phyloP scores from a whole-genome alignment of 2,329 filamentous ascomycete species.

The Juglanconis oblonga region DNA sequence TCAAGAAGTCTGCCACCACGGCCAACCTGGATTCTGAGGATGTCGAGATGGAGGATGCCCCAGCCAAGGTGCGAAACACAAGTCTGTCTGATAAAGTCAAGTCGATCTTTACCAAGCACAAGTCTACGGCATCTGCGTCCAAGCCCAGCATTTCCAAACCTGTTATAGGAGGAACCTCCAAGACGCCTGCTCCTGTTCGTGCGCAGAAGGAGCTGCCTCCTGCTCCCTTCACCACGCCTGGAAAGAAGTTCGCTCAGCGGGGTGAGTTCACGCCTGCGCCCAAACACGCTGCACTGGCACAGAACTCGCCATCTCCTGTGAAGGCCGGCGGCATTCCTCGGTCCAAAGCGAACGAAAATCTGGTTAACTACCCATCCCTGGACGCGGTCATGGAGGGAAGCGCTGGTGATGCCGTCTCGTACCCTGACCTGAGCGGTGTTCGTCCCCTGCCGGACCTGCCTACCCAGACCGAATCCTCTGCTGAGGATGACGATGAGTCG shows the following conservation, averaged over 20 bases:
- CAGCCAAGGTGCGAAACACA: constrained; percentile 43
- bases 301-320: constrained; percentile 55
- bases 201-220: constrained; percentile 52
- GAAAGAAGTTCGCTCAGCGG: constrained; percentile 65
- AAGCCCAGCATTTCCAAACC: constrained; percentile 49
- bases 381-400: constrained; percentile 29
- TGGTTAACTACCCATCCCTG: constrained; percentile 31
- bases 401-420: constrained; percentile 38
- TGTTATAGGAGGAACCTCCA: constrained; percentile 33
- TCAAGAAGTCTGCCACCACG: constrained; percentile 51
- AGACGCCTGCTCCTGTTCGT: constrained; percentile 43
- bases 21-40: constrained; percentile 36
- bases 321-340: constrained; percentile 46
- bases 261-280: constrained; percentile 78
- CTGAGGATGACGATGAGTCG: constrained; percentile 1
- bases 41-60: constrained; percentile 31
- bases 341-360: constrained; percentile 35
- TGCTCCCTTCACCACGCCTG: constrained; percentile 61
- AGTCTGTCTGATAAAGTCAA: constrained; percentile 54
- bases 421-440: constrained; percentile 50
- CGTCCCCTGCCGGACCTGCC: constrained; percentile 26
- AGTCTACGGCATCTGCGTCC: constrained; percentile 34
- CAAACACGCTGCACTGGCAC: constrained; percentile 43
- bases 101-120: constrained; percentile 51
- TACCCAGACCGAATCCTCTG: constrained; percentile 17